Percentiles rank a stretch among this genome's conserved stretches.
Conservation (phyloP, 495 filamentous ascomycete genomes). For the Rusavskia elegans region DNA sequence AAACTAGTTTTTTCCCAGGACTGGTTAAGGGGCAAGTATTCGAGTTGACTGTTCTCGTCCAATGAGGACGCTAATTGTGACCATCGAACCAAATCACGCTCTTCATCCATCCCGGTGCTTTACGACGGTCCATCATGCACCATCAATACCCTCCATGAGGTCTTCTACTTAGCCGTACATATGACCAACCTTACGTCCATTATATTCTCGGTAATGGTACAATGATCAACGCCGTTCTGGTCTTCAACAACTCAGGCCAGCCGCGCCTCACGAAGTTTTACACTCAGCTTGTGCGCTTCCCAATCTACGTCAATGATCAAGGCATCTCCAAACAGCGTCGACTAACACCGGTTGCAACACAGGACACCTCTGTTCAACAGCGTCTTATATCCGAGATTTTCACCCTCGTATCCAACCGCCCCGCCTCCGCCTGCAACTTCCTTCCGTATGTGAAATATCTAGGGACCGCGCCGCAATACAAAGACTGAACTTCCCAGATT, state of each 20-base stretch:
- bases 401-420: slow-evolving; percentile 81
- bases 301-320: neutral
- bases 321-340: slow-evolving; percentile 7
- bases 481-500: slow-evolving; percentile 19
- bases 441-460: slow-evolving; percentile 37
- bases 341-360: slow-evolving; percentile 5
- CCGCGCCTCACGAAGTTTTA: slow-evolving; percentile 98
- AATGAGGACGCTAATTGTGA: no score
- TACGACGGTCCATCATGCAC: neutral
- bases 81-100: no score
- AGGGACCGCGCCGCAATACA: neutral
- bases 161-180: neutral
- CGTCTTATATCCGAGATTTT: slow-evolving; percentile 95
- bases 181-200: neutral
- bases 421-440: slow-evolving; percentile 87
- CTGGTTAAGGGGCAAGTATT: no score
- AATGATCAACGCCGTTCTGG: slow-evolving; percentile 98
- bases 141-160: neutral
- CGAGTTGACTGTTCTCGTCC: no score
- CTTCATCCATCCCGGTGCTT: no score
- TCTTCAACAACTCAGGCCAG: slow-evolving; percentile 97
- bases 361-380: slow-evolving; percentile 94
- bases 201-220: neutral
- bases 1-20: no score
- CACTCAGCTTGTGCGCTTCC: slow-evolving; percentile 65